phyloP scores from a whole-genome alignment of 2,329 filamentous ascomycete species.

The Aureobasidium namibiae region DNA sequence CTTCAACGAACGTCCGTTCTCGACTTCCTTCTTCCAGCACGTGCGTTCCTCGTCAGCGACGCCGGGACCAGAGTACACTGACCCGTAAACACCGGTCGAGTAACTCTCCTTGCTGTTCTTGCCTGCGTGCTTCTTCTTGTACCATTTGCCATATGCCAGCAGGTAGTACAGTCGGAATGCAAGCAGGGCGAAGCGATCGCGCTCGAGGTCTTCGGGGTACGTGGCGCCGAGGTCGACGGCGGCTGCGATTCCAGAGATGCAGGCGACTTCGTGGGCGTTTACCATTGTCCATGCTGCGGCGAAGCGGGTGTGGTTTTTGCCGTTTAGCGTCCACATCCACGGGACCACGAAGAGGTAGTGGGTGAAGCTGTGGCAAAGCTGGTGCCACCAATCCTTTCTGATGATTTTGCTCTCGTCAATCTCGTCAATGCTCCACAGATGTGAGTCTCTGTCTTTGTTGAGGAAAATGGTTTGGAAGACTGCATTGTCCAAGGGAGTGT shows the following conservation, averaged over 20 bases:
- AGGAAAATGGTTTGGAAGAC: conserved; percentile 65
- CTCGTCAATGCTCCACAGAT: conserved; percentile 52
- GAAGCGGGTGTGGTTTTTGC: conserved; percentile 53
- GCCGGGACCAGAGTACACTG: conserved; percentile 52
- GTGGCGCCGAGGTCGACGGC: conserved; percentile 60
- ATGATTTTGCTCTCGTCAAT: conserved; percentile 55
- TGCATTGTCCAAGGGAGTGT: conserved; percentile 48
- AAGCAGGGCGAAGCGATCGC: conserved; percentile 54
- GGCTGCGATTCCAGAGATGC: conserved; percentile 62
- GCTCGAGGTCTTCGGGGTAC: conserved; percentile 54
- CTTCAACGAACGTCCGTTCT: conserved; percentile 27
- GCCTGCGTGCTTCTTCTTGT: conserved; percentile 33
- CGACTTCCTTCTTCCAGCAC: conserved; percentile 45
- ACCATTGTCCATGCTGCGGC: conserved; percentile 63
- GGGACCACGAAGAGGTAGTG: conserved; percentile 60
- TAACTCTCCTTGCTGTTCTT: conserved; percentile 45
- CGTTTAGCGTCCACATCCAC: conserved; percentile 64
- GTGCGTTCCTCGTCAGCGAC: conserved; percentile 44
- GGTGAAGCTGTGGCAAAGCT: conserved; percentile 55
- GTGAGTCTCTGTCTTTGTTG: conserved; percentile 45
- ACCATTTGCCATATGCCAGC: conserved; percentile 54
- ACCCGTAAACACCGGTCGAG: conserved; percentile 51
- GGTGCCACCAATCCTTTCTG: conserved; percentile 59
- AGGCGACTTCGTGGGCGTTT: conserved; percentile 62
- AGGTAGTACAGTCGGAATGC: conserved; percentile 56